Conservation (phyloP, 305 asterid genomes). For the Andrographis paniculata region DNA sequence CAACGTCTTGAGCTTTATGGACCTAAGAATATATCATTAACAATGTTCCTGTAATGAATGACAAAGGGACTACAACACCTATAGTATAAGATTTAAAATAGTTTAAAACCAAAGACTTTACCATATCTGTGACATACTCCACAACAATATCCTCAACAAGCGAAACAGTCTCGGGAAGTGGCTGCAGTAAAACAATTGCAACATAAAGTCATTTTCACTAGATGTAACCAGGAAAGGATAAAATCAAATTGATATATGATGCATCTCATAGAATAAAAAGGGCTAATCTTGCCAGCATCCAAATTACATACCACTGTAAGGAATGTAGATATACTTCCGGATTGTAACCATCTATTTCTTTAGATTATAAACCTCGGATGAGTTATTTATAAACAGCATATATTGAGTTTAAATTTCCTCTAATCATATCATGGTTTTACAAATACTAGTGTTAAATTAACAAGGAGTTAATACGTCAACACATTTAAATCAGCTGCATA, state of each 20-base stretch:
- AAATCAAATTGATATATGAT: not conserved
- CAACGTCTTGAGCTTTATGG: conserved; percentile 86
- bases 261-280: not conserved
- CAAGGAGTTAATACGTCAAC: not conserved
- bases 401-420: not conserved
- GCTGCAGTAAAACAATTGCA: conserved; percentile 37
- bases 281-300: too few relatives aligned
- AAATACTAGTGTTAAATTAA: not conserved
- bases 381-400: too few relatives aligned
- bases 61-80: not conserved
- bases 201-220: conserved; percentile 7
- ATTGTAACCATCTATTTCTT: too few relatives aligned
- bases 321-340: too few relatives aligned
- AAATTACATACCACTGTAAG: too few relatives aligned
- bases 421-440: not conserved
- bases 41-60: not conserved
- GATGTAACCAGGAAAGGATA: conserved; percentile 2
- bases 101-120: conserved; percentile 18
- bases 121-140: conserved; percentile 91
- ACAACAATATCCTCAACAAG: conserved; percentile 93
- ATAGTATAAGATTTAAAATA: not conserved
- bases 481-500: not conserved
- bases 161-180: conserved; percentile 83
- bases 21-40: conserved; percentile 35
- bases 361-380: too few relatives aligned